Conservation (phyloP, 352 stramenopile species). For the Phytophthora rubi region DNA sequence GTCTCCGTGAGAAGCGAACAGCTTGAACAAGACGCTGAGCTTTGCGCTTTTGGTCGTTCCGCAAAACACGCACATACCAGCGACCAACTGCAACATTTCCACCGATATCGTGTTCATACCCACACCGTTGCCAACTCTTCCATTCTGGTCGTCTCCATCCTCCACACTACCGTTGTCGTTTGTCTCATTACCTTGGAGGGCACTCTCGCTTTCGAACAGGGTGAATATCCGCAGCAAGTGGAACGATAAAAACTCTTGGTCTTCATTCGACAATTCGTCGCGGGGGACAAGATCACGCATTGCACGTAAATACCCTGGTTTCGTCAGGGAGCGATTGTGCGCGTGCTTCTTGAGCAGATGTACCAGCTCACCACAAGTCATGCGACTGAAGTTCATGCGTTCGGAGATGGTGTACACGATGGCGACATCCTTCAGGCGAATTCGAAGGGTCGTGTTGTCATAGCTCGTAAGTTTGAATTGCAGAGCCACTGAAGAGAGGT, state of each 20-base stretch:
- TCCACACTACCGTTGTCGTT: conserved; percentile 34
- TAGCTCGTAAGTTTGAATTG: conserved; percentile 91
- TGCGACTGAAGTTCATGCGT: conserved; percentile 80
- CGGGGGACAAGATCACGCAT: conserved; percentile 82
- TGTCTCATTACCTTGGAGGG: conserved; percentile 45
- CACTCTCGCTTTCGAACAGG: conserved; percentile 82
- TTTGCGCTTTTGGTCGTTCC: conserved; percentile 96
- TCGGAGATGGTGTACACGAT: conserved; percentile 90
- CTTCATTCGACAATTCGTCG: conserved; percentile 78
- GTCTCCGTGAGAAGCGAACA: conserved; percentile 72
- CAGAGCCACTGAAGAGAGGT: conserved; percentile 76
- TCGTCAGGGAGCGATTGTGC: conserved; percentile 71
- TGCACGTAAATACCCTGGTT: conserved; percentile 73
- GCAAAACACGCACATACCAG: conserved; percentile 94
- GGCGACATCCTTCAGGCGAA: conserved; percentile 85
- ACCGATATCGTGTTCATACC: conserved; percentile 65
- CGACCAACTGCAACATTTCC: conserved; percentile 70
- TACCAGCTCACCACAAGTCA: conserved; percentile 68
- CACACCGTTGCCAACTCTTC: conserved; percentile 23
- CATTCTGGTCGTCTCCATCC: conserved; percentile 28
- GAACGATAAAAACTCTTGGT: conserved; percentile 89
- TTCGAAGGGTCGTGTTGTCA: conserved; percentile 79
- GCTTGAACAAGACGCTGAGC: conserved; percentile 87
- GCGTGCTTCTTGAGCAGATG: conserved; percentile 77
- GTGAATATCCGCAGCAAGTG: conserved; percentile 85